phyloP scores from a whole-genome alignment of 2,329 filamentous ascomycete genomes.

The Hypoxylon sp. region DNA sequence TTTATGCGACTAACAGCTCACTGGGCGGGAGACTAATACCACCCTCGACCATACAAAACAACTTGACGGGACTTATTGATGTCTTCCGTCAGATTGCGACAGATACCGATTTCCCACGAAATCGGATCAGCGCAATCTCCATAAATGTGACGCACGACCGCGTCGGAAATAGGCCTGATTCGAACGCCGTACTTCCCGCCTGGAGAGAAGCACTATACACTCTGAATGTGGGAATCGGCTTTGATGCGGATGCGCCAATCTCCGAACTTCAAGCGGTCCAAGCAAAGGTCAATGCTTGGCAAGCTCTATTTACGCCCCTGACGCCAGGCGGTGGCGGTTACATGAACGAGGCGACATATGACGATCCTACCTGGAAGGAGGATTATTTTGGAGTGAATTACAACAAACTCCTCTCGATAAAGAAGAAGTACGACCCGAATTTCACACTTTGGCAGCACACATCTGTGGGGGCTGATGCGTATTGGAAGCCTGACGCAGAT shows the following conservation, averaged over 20 bases:
- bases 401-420: constrained; percentile 53
- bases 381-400: constrained; percentile 56
- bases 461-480: constrained; percentile 18
- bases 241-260: background rate
- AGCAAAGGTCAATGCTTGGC: constrained; percentile 13
- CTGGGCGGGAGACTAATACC: constrained; percentile 4
- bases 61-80: background rate
- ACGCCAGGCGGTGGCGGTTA: constrained; percentile 48
- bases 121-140: constrained; percentile 1
- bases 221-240: constrained; percentile 4
- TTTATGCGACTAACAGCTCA: background rate
- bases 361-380: constrained; percentile 51
- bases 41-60: background rate
- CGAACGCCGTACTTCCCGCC: constrained; percentile 55
- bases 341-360: constrained; percentile 60
- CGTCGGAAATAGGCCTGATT: constrained; percentile 14
- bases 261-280: background rate
- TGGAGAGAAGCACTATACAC: constrained; percentile 52
- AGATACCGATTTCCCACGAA: background rate
- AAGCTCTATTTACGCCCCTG: constrained; percentile 37
- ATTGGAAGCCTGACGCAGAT: constrained; percentile 10
- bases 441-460: constrained; percentile 18
- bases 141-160: constrained; percentile 18
- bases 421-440: constrained; percentile 58
- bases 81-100: constrained; percentile 5